These are phyloP conservation scores for Chrysoporthe austroafricana DNA, from an alignment of 2,329 filamentous ascomycete genomes.

Conservation along the genomic window DNA sequence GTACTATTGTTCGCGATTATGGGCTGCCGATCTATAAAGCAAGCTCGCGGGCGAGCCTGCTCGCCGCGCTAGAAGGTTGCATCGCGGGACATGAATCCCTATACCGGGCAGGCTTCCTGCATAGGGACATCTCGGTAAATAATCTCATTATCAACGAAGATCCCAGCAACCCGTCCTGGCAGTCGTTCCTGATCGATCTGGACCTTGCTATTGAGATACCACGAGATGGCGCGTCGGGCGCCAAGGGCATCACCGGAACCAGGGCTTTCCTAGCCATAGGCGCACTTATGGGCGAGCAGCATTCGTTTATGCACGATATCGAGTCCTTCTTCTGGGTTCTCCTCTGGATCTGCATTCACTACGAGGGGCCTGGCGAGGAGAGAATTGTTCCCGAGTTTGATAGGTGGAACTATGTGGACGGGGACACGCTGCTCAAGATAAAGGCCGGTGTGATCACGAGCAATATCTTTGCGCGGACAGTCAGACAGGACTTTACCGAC, in stretches of 20 bases:
- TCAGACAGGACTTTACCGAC: constrained; percentile 29
- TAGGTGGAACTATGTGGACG: constrained; percentile 32
- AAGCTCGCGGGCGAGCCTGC: constrained; percentile 37
- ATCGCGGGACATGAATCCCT: constrained; percentile 39
- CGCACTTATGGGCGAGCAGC: constrained; percentile 44
- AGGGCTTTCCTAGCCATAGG: constrained; percentile 52
- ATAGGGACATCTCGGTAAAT: constrained; percentile 42
- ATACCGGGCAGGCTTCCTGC: constrained; percentile 38
- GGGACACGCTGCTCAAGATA: not conserved
- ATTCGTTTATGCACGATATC: constrained; percentile 50
- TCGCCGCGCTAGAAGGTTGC: constrained; percentile 38
- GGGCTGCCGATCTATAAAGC: constrained; percentile 41
- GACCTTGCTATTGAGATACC: constrained; percentile 42
- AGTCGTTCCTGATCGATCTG: constrained; percentile 39
- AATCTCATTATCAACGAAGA: constrained; percentile 47
- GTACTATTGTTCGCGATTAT: constrained; percentile 34
- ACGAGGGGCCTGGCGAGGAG: constrained; percentile 31
- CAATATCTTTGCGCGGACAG: not conserved
- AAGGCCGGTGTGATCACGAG: not conserved
- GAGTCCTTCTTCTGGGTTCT: constrained; percentile 54
- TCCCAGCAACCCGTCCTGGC: not conserved
- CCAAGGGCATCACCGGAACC: constrained; percentile 48
- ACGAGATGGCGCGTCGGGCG: constrained; percentile 41
- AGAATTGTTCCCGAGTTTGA: constrained; percentile 34
- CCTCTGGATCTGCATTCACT: constrained; percentile 51